A percentile compares a stretch with the other conserved stretches of the same genome.
Conservation (phyloP, 1,284 basidiomycete genomes). For the Microbotryomycetes sp. region DNA sequence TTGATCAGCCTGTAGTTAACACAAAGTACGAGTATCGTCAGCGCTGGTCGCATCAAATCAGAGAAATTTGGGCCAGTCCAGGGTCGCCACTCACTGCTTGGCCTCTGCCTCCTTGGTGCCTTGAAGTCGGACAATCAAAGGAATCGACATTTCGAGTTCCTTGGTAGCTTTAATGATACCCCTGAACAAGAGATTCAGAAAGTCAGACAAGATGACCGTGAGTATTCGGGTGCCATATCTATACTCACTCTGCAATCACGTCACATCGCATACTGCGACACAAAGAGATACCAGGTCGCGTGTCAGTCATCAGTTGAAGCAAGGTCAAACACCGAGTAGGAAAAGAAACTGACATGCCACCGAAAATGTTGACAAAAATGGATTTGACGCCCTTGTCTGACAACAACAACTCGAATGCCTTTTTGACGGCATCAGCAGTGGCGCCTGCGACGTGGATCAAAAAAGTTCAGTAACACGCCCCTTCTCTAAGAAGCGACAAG, state of each 20-base stretch:
- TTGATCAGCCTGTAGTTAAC: constrained; percentile 66
- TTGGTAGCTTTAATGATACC: constrained; percentile 97
- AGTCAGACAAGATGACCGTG: too few relatives aligned
- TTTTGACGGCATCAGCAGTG: constrained; percentile 97
- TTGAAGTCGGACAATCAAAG: constrained; percentile 88
- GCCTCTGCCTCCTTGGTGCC: constrained; percentile 95
- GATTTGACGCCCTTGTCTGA: constrained; percentile 88
- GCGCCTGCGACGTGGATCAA: constrained; percentile 78
- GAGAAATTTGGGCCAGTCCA: neutral
- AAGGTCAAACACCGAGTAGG: neutral
- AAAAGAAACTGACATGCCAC: constrained; percentile 37
- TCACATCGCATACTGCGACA: constrained; percentile 92
- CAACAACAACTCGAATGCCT: constrained; percentile 93
- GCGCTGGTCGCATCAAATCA: too few relatives aligned
- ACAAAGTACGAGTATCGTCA: neutral
- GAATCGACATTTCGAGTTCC: constrained; percentile 77
- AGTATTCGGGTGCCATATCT: too few relatives aligned
- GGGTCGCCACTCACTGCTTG: constrained; percentile 61
- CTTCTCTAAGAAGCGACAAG: neutral
- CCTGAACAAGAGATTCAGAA: too few relatives aligned
- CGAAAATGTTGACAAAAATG: constrained; percentile 83
- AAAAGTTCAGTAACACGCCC: neutral
- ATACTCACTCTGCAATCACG: constrained; percentile 45
- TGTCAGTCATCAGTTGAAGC: too few relatives aligned
- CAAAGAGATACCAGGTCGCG: constrained; percentile 51